Conservation (phyloP, 2,329 filamentous ascomycete genomes). For the Coccinonectria pachysandricola region DNA sequence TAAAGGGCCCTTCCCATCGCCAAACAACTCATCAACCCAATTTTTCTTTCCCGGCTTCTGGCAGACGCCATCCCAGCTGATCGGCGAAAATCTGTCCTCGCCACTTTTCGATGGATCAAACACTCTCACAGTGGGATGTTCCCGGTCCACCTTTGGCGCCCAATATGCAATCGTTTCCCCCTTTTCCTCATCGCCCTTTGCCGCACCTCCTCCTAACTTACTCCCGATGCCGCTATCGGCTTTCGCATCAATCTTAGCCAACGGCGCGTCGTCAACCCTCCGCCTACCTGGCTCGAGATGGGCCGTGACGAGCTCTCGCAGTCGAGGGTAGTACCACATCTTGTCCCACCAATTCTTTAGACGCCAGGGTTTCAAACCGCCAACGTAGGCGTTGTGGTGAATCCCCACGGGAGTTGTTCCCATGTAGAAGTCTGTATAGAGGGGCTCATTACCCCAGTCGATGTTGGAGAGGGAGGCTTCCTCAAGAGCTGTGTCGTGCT, state of each 20-base stretch:
- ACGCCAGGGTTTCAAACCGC: conserved; percentile 21
- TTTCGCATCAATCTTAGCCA: conserved; percentile 10
- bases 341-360: conserved; percentile 25
- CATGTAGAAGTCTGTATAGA: conserved; percentile 29
- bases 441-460: conserved; percentile 22
- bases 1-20: conserved; percentile 23
- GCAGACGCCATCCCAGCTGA: conserved; percentile 25
- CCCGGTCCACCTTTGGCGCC: conserved; percentile 9
- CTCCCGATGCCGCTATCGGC: background rate
- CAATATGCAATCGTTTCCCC: conserved; percentile 14
- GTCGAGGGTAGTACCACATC: conserved; percentile 26
- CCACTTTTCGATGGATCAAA: conserved; percentile 14
- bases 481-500: too few relatives aligned
- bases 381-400: conserved; percentile 27
- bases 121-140: conserved; percentile 9
- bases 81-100: conserved; percentile 11
- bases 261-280: conserved; percentile 4
- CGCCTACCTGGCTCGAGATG: conserved; percentile 11
- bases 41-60: conserved; percentile 16
- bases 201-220: too few relatives aligned
- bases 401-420: conserved; percentile 26
- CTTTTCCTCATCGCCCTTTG: too few relatives aligned
- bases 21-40: conserved; percentile 26
- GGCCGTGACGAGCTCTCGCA: conserved; percentile 20
- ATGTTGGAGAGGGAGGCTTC: conserved; percentile 9